phyloP scores from a whole-genome alignment of 2,329 filamentous ascomycete species.

The Verticillium longisporum region DNA sequence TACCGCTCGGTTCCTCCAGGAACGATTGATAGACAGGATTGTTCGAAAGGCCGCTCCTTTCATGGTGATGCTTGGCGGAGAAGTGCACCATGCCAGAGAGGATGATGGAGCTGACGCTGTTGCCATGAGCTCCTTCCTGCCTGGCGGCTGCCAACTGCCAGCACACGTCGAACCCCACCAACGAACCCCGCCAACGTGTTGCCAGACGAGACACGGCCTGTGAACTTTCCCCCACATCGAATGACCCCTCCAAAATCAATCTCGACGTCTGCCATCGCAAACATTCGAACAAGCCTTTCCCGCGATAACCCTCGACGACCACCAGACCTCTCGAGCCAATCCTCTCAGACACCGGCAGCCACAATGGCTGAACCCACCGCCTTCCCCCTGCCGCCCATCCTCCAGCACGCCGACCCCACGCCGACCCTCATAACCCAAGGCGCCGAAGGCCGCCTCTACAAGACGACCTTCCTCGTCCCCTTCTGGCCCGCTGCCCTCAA shows the following conservation, averaged over 20 bases:
- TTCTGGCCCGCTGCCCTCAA: constrained; percentile 72
- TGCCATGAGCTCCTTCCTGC: too few species aligned
- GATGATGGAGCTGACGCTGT: neutral
- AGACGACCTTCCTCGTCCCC: constrained; percentile 69
- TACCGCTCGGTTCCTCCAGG: too few species aligned
- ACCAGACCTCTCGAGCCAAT: neutral
- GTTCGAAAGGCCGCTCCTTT: too few species aligned
- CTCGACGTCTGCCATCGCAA: neutral
- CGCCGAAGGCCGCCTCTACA: constrained; percentile 92
- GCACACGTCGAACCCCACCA: neutral
- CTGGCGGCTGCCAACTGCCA: neutral
- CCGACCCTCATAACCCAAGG: constrained; percentile 80
- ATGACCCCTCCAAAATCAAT: neutral
- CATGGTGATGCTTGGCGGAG: too few species aligned
- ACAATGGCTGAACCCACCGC: neutral
- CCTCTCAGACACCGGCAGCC: neutral
- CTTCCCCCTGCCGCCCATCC: constrained; percentile 56
- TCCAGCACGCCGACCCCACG: constrained; percentile 52
- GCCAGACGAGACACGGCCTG: neutral
- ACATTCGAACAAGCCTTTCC: neutral
- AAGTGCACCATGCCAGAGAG: neutral
- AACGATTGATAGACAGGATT: too few species aligned
- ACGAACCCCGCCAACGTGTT: neutral
- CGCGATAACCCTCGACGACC: neutral
- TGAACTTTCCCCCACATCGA: neutral